These are phyloP conservation scores for Ceratobasidium sp. DNA, from an alignment of 1,284 basidiomycete genomes.

Conservation along the genomic window DNA sequence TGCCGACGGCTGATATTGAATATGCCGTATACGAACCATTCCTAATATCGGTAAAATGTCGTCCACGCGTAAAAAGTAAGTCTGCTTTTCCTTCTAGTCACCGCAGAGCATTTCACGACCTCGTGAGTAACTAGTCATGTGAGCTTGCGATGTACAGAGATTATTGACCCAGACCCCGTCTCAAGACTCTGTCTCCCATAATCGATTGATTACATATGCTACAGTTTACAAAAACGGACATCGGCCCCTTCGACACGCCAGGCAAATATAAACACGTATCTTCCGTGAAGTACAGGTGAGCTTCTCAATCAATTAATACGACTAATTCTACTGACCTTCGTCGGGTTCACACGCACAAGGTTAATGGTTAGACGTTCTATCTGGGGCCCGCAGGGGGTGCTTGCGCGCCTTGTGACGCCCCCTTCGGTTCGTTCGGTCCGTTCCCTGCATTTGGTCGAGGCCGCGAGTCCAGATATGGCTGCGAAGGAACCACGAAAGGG, in stretches of 20 bases:
- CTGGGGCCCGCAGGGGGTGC: conserved; percentile 10
- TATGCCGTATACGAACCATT: conserved; percentile 27
- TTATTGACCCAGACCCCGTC: conserved; percentile 6
- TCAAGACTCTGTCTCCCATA: conserved; percentile 22
- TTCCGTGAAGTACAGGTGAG: conserved; percentile 21
- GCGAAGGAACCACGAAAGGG: conserved; percentile 43
- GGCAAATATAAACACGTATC: conserved; percentile 12
- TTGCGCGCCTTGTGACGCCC: conserved; percentile 20
- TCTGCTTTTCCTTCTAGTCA: conserved; percentile 25
- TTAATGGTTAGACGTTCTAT: conserved; percentile 34
- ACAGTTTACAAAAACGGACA: conserved; percentile 43
- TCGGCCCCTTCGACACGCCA: conserved; percentile 30
- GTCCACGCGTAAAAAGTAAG: conserved; percentile 32
- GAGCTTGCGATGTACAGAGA: conserved; percentile 13
- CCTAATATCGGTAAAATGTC: conserved; percentile 45
- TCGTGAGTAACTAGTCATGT: conserved; percentile 43
- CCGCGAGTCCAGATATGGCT: conserved; percentile 41
- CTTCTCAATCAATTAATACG: conserved; percentile 42
- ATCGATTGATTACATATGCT: conserved; percentile 43
- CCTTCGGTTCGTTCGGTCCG: conserved; percentile 41
- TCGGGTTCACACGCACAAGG: conserved; percentile 36
- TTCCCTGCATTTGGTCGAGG: conserved; percentile 29
- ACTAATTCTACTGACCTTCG: conserved; percentile 43
- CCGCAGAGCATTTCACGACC: not conserved
- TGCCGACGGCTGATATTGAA: conserved; percentile 26